Percentiles rank a stretch among this genome's conserved stretches.
phyloP scores from a whole-genome alignment of 768 basidiomycete species.

The Lactarius tabidus region DNA sequence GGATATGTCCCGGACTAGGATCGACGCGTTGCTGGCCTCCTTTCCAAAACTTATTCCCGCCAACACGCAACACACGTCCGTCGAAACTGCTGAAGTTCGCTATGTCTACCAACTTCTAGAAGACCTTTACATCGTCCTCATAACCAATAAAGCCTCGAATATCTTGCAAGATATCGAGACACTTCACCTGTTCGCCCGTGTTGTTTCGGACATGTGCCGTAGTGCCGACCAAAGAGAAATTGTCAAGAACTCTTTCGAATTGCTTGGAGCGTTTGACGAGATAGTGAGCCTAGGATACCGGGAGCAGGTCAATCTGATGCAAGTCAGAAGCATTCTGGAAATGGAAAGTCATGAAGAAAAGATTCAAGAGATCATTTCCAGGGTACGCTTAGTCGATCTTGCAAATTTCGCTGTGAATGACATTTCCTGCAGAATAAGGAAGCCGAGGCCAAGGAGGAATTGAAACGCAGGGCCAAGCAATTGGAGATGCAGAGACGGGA shows the following conservation, averaged over 20 bases:
- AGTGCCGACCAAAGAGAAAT: slow-evolving; percentile 88
- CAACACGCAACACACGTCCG: slow-evolving; percentile 93
- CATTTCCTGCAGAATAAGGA: slow-evolving; percentile 77
- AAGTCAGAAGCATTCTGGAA: slow-evolving; percentile 73
- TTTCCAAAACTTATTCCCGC: slow-evolving; percentile 97
- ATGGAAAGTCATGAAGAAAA: slow-evolving; percentile 93
- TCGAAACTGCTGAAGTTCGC: slow-evolving; percentile 91
- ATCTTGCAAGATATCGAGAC: slow-evolving; percentile 98
- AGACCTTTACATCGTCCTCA: slow-evolving; percentile 93
- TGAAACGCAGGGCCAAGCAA: slow-evolving; percentile 96
- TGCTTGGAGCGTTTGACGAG: slow-evolving; percentile 95
- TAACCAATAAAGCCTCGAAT: slow-evolving; percentile 99
- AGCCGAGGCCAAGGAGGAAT: slow-evolving; percentile 97
- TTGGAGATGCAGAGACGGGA: slow-evolving; percentile 97
- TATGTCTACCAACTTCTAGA: slow-evolving; percentile 97
- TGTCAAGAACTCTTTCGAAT: slow-evolving; percentile 83
- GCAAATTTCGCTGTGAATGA: slow-evolving; percentile 1
- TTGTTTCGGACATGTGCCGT: slow-evolving; percentile 89
- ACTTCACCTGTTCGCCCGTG: slow-evolving; percentile 87
- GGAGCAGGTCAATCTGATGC: slow-evolving; percentile 73
- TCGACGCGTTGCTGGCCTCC: slow-evolving; percentile 92
- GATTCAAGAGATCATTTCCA: slow-evolving; percentile 96
- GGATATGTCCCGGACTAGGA: slow-evolving; percentile 85
- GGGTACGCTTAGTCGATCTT: slow-evolving; percentile 46
- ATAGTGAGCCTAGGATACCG: slow-evolving; percentile 86